Evolutionary conservation across 495 filamentous ascomycete genomes (phyloP).

Genomic region (Lasiosphaeris hirsuta): DNA sequence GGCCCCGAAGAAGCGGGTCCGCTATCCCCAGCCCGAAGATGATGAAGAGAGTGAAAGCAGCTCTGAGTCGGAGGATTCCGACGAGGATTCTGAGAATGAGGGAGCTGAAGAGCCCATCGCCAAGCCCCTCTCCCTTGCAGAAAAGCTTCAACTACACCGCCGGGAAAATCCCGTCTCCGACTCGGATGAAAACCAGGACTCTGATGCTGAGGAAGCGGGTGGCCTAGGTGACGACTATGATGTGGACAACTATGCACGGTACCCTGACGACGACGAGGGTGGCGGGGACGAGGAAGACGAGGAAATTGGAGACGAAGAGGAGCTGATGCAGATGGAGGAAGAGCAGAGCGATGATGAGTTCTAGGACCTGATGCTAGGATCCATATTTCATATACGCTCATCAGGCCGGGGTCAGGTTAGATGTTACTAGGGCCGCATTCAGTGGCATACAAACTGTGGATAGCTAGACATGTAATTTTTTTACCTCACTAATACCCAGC

Average conservation of each 20-base stretch:
- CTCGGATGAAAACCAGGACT: not conserved
- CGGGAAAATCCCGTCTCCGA: slow-evolving; percentile 4
- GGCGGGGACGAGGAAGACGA: not conserved
- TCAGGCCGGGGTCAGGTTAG: too few species aligned
- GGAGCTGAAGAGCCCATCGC: not conserved
- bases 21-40: not conserved
- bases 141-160: slow-evolving; percentile 4
- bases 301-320: not conserved
- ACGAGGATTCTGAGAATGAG: not conserved
- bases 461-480: too few species aligned
- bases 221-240: not conserved
- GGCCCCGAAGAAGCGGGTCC: slow-evolving; percentile 10
- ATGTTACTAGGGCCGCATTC: too few species aligned
- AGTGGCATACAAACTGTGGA: too few species aligned
- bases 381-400: too few species aligned
- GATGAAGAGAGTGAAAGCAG: not conserved
- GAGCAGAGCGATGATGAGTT: not conserved
- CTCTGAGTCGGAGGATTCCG: not conserved
- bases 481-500: too few species aligned
- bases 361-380: too few species aligned
- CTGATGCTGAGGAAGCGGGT: not conserved
- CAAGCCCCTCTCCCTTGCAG: slow-evolving; percentile 4
- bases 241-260: not conserved
- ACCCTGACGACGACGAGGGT: not conserved
- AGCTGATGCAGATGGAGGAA: not conserved